phyloP scores from a whole-genome alignment of 2,329 filamentous ascomycete species.

The Xylaria sp. region DNA sequence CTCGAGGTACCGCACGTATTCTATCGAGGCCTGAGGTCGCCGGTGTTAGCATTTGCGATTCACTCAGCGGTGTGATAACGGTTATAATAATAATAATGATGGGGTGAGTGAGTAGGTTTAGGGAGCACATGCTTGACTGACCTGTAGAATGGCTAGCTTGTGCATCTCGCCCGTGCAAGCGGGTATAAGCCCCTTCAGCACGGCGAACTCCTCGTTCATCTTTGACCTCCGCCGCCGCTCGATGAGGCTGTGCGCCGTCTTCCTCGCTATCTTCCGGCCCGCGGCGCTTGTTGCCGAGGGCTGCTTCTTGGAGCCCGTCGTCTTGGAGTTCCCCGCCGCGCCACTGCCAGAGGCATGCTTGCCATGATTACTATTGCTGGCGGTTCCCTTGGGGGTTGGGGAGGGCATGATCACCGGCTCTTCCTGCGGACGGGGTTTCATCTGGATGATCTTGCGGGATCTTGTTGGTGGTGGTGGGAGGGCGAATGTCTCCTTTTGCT shows the following conservation, averaged over 20 bases:
- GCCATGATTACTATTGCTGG: constrained; percentile 8
- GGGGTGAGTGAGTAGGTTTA: not conserved
- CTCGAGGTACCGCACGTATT: constrained; percentile 94
- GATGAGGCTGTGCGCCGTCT: constrained; percentile 95
- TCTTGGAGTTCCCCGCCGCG: constrained; percentile 32
- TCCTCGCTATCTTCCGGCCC: constrained; percentile 92
- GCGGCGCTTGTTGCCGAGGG: constrained; percentile 81
- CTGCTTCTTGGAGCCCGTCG: constrained; percentile 71
- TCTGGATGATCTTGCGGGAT: constrained; percentile 96
- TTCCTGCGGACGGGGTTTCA: constrained; percentile 76
- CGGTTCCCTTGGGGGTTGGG: constrained; percentile 33
- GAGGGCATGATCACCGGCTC: constrained; percentile 43
- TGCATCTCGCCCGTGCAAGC: constrained; percentile 98
- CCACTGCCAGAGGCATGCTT: constrained; percentile 35
- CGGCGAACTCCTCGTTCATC: constrained; percentile 98
- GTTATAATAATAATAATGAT: not conserved
- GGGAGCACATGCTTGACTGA: constrained; percentile 51
- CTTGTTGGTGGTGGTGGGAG: constrained; percentile 92
- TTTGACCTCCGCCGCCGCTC: constrained; percentile 90
- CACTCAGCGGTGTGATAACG: not conserved
- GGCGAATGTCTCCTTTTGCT: constrained; percentile 74
- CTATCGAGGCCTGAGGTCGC: constrained; percentile 81
- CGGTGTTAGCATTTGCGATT: not conserved
- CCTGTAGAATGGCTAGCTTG: constrained; percentile 94
- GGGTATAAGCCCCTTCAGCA: constrained; percentile 94